Percentiles rank a stretch among this genome's conserved stretches.
Conservation (phyloP, 495 filamentous ascomycete species). For the Penicillium diatomitis region DNA sequence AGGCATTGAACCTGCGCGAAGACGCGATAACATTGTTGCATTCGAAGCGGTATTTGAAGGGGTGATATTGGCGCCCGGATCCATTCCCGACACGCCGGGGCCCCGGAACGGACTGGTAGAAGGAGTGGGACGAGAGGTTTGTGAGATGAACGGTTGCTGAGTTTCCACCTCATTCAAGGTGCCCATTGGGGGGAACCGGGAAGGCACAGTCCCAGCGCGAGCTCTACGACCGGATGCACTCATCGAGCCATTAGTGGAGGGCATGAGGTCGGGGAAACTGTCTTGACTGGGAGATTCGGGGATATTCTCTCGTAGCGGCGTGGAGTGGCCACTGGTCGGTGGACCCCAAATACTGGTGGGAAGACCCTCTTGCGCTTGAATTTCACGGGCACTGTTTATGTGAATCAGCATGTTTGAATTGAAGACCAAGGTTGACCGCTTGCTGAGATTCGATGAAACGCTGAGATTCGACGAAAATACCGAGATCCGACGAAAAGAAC, state of each 20-base stretch:
- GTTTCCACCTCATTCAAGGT: constrained; percentile 48
- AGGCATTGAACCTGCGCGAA: constrained; percentile 92
- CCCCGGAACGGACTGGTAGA: constrained; percentile 87
- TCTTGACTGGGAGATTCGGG: constrained; percentile 93
- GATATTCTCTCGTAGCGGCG: constrained; percentile 91
- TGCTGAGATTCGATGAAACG: no score
- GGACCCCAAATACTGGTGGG: constrained; percentile 87
- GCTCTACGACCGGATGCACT: constrained; percentile 58
- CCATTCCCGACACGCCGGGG: constrained; percentile 60
- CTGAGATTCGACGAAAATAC: background rate
- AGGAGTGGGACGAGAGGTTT: constrained; percentile 79
- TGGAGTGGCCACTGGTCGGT: constrained; percentile 90
- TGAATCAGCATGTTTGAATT: no score
- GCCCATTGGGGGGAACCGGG: constrained; percentile 73
- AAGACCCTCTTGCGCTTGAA: constrained; percentile 92
- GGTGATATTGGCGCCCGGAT: constrained; percentile 43
- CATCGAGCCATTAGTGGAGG: constrained; percentile 49
- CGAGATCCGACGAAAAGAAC: background rate
- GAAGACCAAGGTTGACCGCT: no score
- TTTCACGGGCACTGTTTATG: constrained; percentile 70
- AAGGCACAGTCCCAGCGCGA: constrained; percentile 93
- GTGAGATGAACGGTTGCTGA: constrained; percentile 60
- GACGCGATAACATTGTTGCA: constrained; percentile 69
- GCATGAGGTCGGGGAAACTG: constrained; percentile 84
- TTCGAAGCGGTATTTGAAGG: constrained; percentile 39